These are phyloP conservation scores for Xerophyta viscosa DNA, from an alignment of 106 monocot species.

Conservation along the genomic window DNA sequence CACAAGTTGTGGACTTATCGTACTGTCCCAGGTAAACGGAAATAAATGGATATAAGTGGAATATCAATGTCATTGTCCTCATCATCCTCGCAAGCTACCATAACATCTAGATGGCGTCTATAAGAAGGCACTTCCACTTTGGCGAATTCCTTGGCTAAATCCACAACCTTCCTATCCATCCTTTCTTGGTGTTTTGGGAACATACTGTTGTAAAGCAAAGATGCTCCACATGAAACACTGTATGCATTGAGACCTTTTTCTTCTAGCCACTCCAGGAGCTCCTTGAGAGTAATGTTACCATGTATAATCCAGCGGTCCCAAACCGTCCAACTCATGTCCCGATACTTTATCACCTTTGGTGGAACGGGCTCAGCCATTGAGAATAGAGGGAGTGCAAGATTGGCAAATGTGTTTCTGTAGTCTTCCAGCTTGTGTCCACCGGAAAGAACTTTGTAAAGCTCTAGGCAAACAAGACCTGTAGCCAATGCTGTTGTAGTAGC, in stretches of 20 bases:
- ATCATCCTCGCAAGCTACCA: conserved; percentile 58
- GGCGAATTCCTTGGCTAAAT: conserved; percentile 52
- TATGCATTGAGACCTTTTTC: conserved; percentile 46
- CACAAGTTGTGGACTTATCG: too few species aligned
- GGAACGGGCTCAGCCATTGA: conserved; percentile 46
- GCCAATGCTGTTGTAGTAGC: conserved; percentile 56
- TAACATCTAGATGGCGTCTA: conserved; percentile 37
- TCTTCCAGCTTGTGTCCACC: conserved; percentile 53
- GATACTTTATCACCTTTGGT: conserved; percentile 39
- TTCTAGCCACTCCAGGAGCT: conserved; percentile 61
- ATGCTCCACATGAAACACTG: conserved; percentile 48
- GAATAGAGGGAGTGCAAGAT: conserved; percentile 53
- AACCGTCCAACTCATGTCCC: conserved; percentile 37
- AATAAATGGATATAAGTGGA: conserved; percentile 25
- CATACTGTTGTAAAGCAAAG: conserved; percentile 51
- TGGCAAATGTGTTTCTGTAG: conserved; percentile 50
- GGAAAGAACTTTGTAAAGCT: conserved; percentile 48
- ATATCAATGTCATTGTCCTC: conserved; percentile 38
- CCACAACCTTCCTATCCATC: conserved; percentile 48
- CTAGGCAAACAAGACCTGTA: conserved; percentile 55
- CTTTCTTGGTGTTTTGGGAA: conserved; percentile 44
- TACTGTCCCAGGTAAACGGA: conserved; percentile 12
- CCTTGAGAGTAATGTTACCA: conserved; percentile 40
- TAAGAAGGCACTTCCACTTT: conserved; percentile 39
- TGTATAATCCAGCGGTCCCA: conserved; percentile 52